phyloP scores from a whole-genome alignment of 176 grass and related monocot genomes.

The Triticum urartu region DNA sequence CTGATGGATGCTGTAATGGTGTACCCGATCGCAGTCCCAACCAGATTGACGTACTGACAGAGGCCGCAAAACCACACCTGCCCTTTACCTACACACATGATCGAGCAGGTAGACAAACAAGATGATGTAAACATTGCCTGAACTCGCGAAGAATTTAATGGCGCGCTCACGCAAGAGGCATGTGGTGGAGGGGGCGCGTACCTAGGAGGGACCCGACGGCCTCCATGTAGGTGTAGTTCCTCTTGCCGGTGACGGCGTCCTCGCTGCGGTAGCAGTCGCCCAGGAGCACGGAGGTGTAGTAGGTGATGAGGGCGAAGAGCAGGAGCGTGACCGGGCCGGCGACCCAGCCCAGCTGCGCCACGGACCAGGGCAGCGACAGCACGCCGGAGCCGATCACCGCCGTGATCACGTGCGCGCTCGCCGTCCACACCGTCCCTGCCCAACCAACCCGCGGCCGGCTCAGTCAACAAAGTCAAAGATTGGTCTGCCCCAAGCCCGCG shows the following conservation, averaged over 20 bases:
- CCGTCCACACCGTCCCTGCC: conserved; percentile 60
- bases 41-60: conserved; percentile 36
- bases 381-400: conserved; percentile 68
- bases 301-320: conserved; percentile 58
- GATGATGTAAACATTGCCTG: not conserved
- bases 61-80: conserved; percentile 32
- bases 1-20: conserved; percentile 54
- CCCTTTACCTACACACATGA: not conserved
- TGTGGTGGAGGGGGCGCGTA: not conserved
- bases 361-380: conserved; percentile 62
- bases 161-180: not conserved
- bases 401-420: conserved; percentile 64
- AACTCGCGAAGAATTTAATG: not conserved
- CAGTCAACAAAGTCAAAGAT: not conserved
- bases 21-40: conserved; percentile 40
- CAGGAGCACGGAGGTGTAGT: conserved; percentile 60
- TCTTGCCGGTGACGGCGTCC: conserved; percentile 31
- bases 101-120: not conserved
- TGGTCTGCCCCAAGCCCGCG: too few relatives aligned
- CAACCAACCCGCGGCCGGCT: not conserved
- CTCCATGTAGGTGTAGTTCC: conserved; percentile 56
- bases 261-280: conserved; percentile 54
- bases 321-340: conserved; percentile 32
- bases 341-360: conserved; percentile 67
- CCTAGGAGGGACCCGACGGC: conserved; percentile 62